Evolutionary conservation across 225 moss, liverwort and hornwort genomes (phyloP), one percentile per base, ranked within the genome.

Genomic region (Thuidium tamariscinum): DNA sequence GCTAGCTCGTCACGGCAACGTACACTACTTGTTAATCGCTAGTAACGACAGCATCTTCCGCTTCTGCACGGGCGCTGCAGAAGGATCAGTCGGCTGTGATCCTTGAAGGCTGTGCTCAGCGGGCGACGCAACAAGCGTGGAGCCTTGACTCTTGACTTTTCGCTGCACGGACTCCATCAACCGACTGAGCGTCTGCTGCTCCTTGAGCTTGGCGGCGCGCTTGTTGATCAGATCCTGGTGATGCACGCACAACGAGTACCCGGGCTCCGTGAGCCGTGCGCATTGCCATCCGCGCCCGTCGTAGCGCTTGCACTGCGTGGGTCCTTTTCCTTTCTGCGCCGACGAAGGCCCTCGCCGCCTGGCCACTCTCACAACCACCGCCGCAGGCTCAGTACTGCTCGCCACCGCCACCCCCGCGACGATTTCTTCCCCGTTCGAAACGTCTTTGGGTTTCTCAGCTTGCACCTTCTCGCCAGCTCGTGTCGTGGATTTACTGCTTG

Each of bases 231-330:
- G 90, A 42, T 93, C 93, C 84, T 93, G 91, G 65, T 93, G 93
- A 15, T 93, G 93, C 72, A 93, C 91, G 63, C 93, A 92, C 44
- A 93, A 75, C 20, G 91, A 93, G 79, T 92, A 93, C 10, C 93
- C 93, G 68, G 93, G 93, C 79, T 93, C 93, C 39, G 93, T 93
- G 78, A 93, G 87, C 14, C 93, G 87, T 13, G 93, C 90, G 89
- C 93, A 93, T 54, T 92, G 93, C 93, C 93, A 93, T 23, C 93
- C 93, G 55, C 93, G 78, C 25, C 93, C 93, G 75, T 93, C 93
- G 86, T 93, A 93, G 52, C 93, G 90, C 80, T 93, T 93, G 88
- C 93, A 93, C 89, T 93, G 93, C 42, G 93, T 93, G 19, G 91
- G 89, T 16, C 93, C 93, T 61, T 93, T 92, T 41, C 91, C 93